phyloP scores from a whole-genome alignment of 495 filamentous ascomycete species.

The Penicillium riverlandense region DNA sequence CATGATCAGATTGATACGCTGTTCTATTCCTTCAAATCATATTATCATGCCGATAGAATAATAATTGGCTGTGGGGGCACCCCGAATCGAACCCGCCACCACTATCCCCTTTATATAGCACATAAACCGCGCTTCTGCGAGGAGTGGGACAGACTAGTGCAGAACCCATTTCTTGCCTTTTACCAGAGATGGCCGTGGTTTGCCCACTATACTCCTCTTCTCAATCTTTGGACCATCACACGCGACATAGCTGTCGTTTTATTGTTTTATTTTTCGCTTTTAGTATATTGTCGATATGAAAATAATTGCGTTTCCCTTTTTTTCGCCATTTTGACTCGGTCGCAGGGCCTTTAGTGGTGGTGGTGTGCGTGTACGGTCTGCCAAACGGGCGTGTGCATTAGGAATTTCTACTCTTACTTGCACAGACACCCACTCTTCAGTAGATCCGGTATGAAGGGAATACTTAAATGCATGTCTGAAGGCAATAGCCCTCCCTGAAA shows the following conservation, averaged over 20 bases:
- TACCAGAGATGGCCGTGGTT: slow-evolving; percentile 62
- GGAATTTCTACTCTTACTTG: no score
- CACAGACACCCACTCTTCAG: no score
- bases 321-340: not conserved
- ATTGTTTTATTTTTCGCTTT: slow-evolving; percentile 20
- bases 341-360: no score
- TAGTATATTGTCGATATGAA: no score
- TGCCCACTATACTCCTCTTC: slow-evolving; percentile 50
- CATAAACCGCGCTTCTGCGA: slow-evolving; percentile 4
- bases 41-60: no score
- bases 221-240: slow-evolving; percentile 52
- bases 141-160: slow-evolving; percentile 47
- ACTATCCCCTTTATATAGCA: not conserved
- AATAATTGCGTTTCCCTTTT: not conserved
- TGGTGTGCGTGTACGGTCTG: no score
- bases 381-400: no score
- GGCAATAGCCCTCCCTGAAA: no score
- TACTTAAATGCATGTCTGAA: no score
- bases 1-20: no score
- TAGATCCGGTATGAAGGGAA: no score
- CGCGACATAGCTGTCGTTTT: slow-evolving; percentile 34
- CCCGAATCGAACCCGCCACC: slow-evolving; percentile 16
- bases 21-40: no score
- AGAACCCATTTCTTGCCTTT: slow-evolving; percentile 66
- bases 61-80: not conserved